Evolutionary conservation across 352 stramenopile species (phyloP), one percentile per base, ranked within the genome.

Genomic region (Pseudoperonospora humuli): DNA sequence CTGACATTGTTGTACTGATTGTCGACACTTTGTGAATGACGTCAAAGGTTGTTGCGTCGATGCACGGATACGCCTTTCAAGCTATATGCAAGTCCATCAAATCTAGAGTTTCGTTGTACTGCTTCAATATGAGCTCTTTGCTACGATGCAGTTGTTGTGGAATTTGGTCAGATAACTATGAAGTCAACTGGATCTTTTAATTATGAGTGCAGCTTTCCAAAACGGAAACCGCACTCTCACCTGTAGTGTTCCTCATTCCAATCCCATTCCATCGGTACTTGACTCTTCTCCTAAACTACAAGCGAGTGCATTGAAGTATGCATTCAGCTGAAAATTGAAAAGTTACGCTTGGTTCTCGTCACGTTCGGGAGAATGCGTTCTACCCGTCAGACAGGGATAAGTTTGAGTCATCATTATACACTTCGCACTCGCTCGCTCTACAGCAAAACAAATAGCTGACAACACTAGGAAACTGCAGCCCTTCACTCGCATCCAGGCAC

Each of bases 341-440:
- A 91, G 79, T 91, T 91, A 91, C 79, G 73, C 79, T 88, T 71
- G 69, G 72, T 82, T 88, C 65, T 91, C 79, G 80, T 80, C 85
- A 67, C 54, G 64, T 72, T 65, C 61, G 61, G 57, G 64, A 63
- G 71, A 85, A 90, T 82, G 78, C 75, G 78, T 84, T 85, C 78
- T 67, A 69, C 2, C 65, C 61, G 75, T 91, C 79, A 69, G 79
- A 91, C 79, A 88, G 75, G 78, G 79, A 91, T 91, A 91, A 91
- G 71, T 74, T 62, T 70, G 57, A 63, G 54, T 87, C 79, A 87
- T 91, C 79, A 88, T 48, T 31, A 82, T 87, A 87, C 49, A 17
- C 50, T 17, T 36, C 39, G 33, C 37, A 52, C 32, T 49, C 20
- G 27, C 28, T 27, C 17, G 17, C 45, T 35, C 11, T 31, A 28